Evolutionary conservation across 176 grass and related monocot genomes (phyloP), one percentile per base, ranked within the genome.

Genomic region (Triticum urartu): DNA sequence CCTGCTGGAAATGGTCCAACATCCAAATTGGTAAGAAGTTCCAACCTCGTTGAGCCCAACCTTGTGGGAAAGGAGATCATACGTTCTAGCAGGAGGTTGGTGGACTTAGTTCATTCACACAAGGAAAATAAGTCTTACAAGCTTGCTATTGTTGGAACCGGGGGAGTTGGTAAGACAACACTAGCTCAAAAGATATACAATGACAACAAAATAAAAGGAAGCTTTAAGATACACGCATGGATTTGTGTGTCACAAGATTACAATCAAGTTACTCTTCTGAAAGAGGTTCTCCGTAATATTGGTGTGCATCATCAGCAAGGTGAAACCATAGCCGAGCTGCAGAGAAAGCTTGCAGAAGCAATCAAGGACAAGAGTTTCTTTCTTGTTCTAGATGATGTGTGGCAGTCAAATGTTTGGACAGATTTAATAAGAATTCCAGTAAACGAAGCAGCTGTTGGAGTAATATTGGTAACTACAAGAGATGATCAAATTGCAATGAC

Each of bases 91-190:
- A 81, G 5, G 20, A 59, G 45, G 63, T 0, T 91, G 13, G 63
- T 87, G 9, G 22, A 75, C 2, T 10, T 85, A 9, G 30, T 88
- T 0, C 42, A 70, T 38, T 2, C 12, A 42, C 28, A 93, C 7
- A 77, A 60, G 13, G 40, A 42, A 60, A 25, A 60, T 4, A 88
- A 89, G 26, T 17, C 38, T 14, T 65, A 75, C 30, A 69, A 75
- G 4, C 2, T 81, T 6, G 48, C 26, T 9, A 74, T 92, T 38
- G 54, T 52, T 25, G 90, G 90, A 24, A 86, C 13, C 40, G 85
- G 79, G 15, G 89, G 89, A 13, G 60, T 91, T n/a, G 89, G 89
- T 0, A 92, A 92, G 35, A 91, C 89, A 12, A 91, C 75, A 7
- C 70, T 90, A 2, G 80, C 91, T 72, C 90, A 86, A 14, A 85